Base-by-base conservation (phyloP, 768 basidiomycete species). In the Coprinopsis sp. region DNA sequence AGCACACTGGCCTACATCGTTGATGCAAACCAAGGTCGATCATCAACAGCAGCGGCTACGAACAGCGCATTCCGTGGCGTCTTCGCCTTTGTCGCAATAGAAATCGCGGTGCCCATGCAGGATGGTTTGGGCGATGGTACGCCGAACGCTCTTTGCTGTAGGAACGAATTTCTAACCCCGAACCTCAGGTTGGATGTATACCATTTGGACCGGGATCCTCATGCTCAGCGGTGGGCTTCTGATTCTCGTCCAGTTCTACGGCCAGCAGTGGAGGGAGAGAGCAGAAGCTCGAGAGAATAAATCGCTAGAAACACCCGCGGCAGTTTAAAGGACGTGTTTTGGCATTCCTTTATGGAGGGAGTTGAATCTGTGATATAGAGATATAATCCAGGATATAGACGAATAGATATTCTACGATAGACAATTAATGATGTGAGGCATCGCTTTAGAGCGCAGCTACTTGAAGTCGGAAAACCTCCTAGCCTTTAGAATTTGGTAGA, bases 1-100 rank as follows among this genome's bases (percentile, higher is more conserved):
- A 68, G 64, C 46, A 63, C 86, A 0, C 65, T 94, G 24, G 85
- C 91, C 0, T 94, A 92, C 55, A 72, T 93, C 27, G 89, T 93
- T 13, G 91, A 96, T 55, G 80, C 89, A 4, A 96, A 94, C 59
- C 70, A 73, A 5, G 92, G 91, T 7, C 77, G 87, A 23, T 87
- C 87, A 2, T 80, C 84, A 3, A 79, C 79, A 2, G 89, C 87
- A 1, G 77, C 81, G 6, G 89, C 91, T 0, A 66, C 75, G 23
- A 94, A 94, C 61, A 87, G 84, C 47, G 76, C 76, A 24, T 86
- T 86, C 62, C 77, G 91, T 39, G 89, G 91, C 0, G 34, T 74
- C 3, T 65, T 74, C 13, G 90, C 84, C 2, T 86, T 86, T 59
- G 57, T 86, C 14, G 78, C 80, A 1, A 79, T 79, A 1, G 86